Conservation (phyloP, 129 eudicot species). For the Centella asiatica region DNA sequence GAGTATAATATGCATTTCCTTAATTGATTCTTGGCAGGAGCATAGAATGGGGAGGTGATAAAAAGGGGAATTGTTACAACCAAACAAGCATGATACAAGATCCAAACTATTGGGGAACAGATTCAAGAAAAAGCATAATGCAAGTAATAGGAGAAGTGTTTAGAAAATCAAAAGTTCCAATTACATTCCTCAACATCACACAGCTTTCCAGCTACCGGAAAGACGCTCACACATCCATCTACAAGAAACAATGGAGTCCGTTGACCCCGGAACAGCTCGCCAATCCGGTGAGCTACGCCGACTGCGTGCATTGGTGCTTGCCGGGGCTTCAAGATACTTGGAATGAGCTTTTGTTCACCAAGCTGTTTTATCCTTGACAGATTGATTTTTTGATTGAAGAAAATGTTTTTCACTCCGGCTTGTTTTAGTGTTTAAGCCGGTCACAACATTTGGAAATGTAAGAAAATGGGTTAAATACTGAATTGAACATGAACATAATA, state of each 20-base stretch:
- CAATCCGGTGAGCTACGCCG: constrained; percentile 64
- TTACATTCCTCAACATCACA: constrained; percentile 68
- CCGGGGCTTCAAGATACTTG: constrained; percentile 85
- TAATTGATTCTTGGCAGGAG: constrained; percentile 33
- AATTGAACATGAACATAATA: no score
- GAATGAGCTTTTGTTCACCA: constrained; percentile 69
- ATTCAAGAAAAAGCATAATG: constrained; percentile 61
- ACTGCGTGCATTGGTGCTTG: constrained; percentile 78
- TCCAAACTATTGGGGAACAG: constrained; percentile 78
- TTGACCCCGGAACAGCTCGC: constrained; percentile 63
- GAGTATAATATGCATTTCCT: no score
- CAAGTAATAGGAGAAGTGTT: constrained; percentile 44
- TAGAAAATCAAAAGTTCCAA: constrained; percentile 47
- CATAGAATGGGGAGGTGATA: constrained; percentile 72
- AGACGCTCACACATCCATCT: constrained; percentile 80
- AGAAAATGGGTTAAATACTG: no score
- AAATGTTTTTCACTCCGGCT: no score
- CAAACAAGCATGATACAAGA: constrained; percentile 65
- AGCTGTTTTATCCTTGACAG: constrained; percentile 77
- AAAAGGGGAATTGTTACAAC: constrained; percentile 70
- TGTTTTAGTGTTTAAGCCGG: no score
- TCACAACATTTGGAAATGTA: no score
- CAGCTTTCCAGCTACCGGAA: constrained; percentile 66
- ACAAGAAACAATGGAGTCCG: constrained; percentile 74
- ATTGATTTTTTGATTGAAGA: no score